A percentile compares a stretch with the other conserved stretches of the same genome.
Conservation (phyloP, 1,284 basidiomycete genomes). For the Pascua guehoae region DNA sequence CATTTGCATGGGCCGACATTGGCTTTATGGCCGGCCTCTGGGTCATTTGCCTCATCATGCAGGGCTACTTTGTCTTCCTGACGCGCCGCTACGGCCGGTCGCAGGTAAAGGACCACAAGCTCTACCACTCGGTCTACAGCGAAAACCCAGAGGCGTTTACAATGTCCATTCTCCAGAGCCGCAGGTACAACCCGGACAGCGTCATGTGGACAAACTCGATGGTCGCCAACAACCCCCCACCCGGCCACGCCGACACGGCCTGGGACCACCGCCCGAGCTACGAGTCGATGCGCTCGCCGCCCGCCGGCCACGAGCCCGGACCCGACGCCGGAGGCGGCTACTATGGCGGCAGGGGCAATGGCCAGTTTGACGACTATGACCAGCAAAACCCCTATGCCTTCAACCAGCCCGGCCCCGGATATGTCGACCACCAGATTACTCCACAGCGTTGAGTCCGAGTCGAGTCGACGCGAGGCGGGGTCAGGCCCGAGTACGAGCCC, state of each 20-base stretch:
- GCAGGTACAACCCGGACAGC: constrained; percentile 60
- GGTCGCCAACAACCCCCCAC: constrained; percentile 21
- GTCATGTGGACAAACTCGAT: constrained; percentile 20
- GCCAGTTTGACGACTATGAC: constrained; percentile 7
- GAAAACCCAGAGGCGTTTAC: constrained; percentile 57
- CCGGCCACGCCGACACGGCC: constrained; percentile 52
- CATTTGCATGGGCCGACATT: constrained; percentile 87
- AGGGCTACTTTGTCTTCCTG: constrained; percentile 59
- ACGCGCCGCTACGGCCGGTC: constrained; percentile 67
- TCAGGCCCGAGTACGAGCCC: too few relatives aligned
- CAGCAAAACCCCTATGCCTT: constrained; percentile 12
- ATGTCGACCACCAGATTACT: constrained; percentile 3
- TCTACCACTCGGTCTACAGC: constrained; percentile 68
- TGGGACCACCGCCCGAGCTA: constrained; percentile 66
- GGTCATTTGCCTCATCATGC: constrained; percentile 68
- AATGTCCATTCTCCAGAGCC: constrained; percentile 56
- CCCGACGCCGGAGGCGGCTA: constrained; percentile 17
- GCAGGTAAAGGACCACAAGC: constrained; percentile 73
- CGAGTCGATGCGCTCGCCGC: constrained; percentile 42
- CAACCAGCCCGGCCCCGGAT: constrained; percentile 13
- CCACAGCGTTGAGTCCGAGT: too few relatives aligned
- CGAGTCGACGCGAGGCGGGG: too few relatives aligned
- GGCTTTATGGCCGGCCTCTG: constrained; percentile 84
- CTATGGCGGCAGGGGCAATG: constrained; percentile 11
- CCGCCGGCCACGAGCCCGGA: constrained; percentile 8